Percentiles rank a stretch among this genome's conserved stretches.
phyloP scores from a whole-genome alignment of 768 basidiomycete genomes.

The Hydnum rufescens region DNA sequence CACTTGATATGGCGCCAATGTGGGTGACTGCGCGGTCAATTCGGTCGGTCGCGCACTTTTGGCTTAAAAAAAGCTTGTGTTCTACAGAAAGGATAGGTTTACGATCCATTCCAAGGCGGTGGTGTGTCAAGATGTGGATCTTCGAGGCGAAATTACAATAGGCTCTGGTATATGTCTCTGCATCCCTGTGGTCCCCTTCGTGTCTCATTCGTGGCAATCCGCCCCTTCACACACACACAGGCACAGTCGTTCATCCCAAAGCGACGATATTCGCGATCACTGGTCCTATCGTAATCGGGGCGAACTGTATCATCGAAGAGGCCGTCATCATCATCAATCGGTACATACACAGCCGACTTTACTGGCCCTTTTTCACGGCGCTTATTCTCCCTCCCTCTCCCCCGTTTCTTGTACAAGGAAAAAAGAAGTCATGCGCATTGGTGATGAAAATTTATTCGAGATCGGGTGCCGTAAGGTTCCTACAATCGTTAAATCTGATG shows the following conservation, averaged over 20 bases:
- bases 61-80: too few species aligned
- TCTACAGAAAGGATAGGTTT: conserved; percentile 65
- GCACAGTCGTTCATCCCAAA: conserved; percentile 82
- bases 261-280: conserved; percentile 82
- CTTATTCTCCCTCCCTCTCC: too few species aligned
- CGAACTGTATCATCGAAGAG: conserved; percentile 83
- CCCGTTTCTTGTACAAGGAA: conserved; percentile 9
- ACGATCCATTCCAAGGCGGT: conserved; percentile 81
- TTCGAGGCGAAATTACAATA: conserved; percentile 87
- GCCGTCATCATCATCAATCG: conserved; percentile 77
- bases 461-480: conserved; percentile 66
- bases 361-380: not conserved
- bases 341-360: conserved; percentile 16
- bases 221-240: conserved; percentile 16
- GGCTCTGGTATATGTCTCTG: conserved; percentile 61
- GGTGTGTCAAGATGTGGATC: conserved; percentile 82
- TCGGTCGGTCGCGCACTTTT: too few species aligned
- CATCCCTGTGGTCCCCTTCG: not conserved
- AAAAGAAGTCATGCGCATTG: conserved; percentile 82
- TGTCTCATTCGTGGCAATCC: too few species aligned
- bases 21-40: too few species aligned
- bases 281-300: conserved; percentile 79
- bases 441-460: conserved; percentile 86
- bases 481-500: not conserved
- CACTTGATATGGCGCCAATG: not conserved